Base-by-base conservation (phyloP, 352 stramenopile species). In the Phytophthora litchii region DNA sequence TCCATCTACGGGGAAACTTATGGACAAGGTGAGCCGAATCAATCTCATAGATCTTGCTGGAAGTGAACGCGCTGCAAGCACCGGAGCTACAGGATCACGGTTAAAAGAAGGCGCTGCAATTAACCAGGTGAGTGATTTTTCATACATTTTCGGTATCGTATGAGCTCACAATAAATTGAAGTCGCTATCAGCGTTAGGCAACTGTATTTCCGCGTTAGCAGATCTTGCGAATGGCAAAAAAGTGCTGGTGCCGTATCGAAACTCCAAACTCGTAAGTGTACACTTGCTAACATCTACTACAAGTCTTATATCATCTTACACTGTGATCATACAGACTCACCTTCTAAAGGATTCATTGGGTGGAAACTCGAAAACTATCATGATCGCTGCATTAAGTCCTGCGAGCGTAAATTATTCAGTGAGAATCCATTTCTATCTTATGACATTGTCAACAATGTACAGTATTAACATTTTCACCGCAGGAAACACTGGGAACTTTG, bases 101-200 rank as follows among this genome's bases (percentile, higher is more conserved):
- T 60, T 98, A 19, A 98, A 98, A 69, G 94, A 98, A 78, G 94
- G 94, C 3, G 91, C 91, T 19, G 91, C 86, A n/a, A 98, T 98
- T 57, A 98, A 98, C 59, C 81, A 97, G 78, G 86, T 68, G 29
- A 34, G 29, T 11, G 10, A 34, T 34, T 34, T 3, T 34, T 34
- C 29, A 11, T 12, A 34, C 29, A 11, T 9, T 34, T 34, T 34
- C 23, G 5, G 10, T 9, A 17, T 46, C 3, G 7, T 19, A 19
- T 41, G 16, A 60, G 10, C 27, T 69, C 16, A 31, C 32, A 38
- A 16, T n/a, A 2, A 23, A 20, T 41, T 84, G n/a, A 63, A 76
- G 83, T 94, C 85, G 0, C 68, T 97, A 11, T 96, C 89, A 21
- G 89, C 90, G 0, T 72, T 98, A 11, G 92, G 92, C 16, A 96